Evolutionary conservation across 1,284 basidiomycete genomes (phyloP).

Genomic region (Ustilago sp.): DNA sequence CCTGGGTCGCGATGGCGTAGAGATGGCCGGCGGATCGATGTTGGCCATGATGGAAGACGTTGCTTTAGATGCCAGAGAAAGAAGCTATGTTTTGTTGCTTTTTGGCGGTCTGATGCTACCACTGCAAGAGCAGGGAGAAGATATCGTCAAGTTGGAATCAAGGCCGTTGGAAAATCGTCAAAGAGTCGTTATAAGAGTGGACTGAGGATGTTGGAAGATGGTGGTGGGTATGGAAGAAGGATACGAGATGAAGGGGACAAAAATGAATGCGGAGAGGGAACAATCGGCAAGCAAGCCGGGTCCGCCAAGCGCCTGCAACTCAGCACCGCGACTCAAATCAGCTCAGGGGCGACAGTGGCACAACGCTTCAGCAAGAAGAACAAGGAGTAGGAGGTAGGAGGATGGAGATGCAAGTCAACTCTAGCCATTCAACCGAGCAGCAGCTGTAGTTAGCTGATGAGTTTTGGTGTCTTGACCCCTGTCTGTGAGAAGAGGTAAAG

Average conservation of each 20-base stretch:
- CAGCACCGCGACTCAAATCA: slow-evolving; percentile 5
- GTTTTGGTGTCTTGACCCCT: slow-evolving; percentile 15
- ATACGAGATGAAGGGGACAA: slow-evolving; percentile 6
- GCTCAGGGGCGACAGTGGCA: slow-evolving; percentile 9
- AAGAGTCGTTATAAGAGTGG: slow-evolving; percentile 26
- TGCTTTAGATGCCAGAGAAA: not conserved
- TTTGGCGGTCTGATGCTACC: not conserved
- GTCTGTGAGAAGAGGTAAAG: not conserved
- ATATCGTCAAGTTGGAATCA: slow-evolving; percentile 3
- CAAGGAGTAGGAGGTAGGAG: not conserved
- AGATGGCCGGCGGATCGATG: slow-evolving; percentile 36
- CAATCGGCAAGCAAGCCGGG: not conserved
- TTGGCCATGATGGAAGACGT: slow-evolving; percentile 22
- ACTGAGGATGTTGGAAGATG: not conserved
- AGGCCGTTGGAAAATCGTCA: slow-evolving; percentile 16
- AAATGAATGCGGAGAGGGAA: slow-evolving; percentile 3
- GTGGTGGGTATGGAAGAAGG: slow-evolving; percentile 10
- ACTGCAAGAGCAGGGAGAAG: not conserved
- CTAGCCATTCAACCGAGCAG: slow-evolving; percentile 3
- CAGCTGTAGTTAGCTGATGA: not conserved
- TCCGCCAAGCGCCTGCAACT: not conserved
- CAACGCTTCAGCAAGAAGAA: not conserved
- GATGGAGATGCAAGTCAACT: slow-evolving; percentile 6
- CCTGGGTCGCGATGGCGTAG: slow-evolving; percentile 46
- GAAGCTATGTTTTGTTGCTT: not conserved